Evolutionary conservation across 2,329 filamentous ascomycete species (phyloP).

Genomic region (Cladosporium sp.): DNA sequence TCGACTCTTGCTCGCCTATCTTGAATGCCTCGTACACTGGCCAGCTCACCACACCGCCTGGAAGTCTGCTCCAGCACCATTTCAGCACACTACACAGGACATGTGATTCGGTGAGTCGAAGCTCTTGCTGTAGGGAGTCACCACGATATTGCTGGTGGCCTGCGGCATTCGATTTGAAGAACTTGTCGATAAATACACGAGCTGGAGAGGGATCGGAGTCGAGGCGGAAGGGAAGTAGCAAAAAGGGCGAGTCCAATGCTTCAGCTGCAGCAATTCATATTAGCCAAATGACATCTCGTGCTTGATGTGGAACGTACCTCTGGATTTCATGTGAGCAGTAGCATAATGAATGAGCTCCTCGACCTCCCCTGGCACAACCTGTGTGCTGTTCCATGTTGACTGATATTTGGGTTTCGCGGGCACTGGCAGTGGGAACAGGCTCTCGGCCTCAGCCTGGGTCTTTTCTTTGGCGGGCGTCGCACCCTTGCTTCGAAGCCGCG

Average conservation of each 20-base stretch:
- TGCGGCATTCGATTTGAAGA: conserved; percentile 69
- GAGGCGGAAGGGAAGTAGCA: conserved; percentile 89
- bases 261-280: conserved; percentile 21
- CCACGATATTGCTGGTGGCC: conserved; percentile 57
- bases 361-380: conserved; percentile 84
- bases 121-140: conserved; percentile 71
- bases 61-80: conserved; percentile 95
- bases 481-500: conserved; percentile 72
- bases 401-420: conserved; percentile 70
- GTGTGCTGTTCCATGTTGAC: conserved; percentile 81
- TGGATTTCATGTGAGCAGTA: conserved; percentile 85
- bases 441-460: conserved; percentile 21
- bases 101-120: conserved; percentile 91
- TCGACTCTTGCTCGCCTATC: conserved; percentile 89
- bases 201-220: conserved; percentile 88
- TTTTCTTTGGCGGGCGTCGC: conserved; percentile 59
- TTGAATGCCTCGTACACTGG: conserved; percentile 95
- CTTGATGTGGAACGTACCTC: conserved; percentile 60
- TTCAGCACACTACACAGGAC: conserved; percentile 92
- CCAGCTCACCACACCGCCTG: conserved; percentile 91
- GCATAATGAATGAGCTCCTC: conserved; percentile 80
- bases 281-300: background rate
- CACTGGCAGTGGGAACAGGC: conserved; percentile 8
- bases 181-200: conserved; percentile 87
- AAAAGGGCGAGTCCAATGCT: conserved; percentile 88